A percentile compares a stretch with the other conserved stretches of the same genome.
Evolutionary conservation across 306 rosid species (phyloP).

Genomic region (Vigna nakashimae): DNA sequence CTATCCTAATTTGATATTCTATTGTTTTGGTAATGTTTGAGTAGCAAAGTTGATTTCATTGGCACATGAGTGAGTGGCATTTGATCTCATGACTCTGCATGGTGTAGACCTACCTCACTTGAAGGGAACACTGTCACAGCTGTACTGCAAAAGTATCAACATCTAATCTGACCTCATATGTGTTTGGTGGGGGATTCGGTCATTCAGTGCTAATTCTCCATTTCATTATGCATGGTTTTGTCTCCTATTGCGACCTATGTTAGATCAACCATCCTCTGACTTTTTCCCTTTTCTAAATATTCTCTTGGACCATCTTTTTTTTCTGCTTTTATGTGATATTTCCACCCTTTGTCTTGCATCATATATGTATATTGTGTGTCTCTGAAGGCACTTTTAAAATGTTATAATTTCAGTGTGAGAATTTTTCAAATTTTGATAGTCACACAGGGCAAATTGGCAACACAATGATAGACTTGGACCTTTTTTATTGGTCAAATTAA

Average conservation of each 20-base stretch:
- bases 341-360: neutral
- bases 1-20: conserved; percentile 31
- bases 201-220: conserved; percentile 19
- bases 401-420: neutral
- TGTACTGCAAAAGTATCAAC: conserved; percentile 53
- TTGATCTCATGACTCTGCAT: conserved; percentile 32
- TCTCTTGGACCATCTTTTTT: conserved; percentile 37
- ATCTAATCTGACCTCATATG: conserved; percentile 34
- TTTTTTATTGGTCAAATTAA: neutral
- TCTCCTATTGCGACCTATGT: conserved; percentile 36
- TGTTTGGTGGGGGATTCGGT: conserved; percentile 27
- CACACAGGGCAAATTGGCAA: conserved; percentile 5
- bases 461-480: neutral
- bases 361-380: neutral
- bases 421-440: neutral
- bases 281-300: conserved; percentile 30
- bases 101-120: conserved; percentile 35
- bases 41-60: conserved; percentile 23
- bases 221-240: conserved; percentile 44
- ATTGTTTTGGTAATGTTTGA: conserved; percentile 10
- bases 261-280: conserved; percentile 36
- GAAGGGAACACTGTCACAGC: conserved; percentile 40
- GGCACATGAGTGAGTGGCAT: conserved; percentile 14
- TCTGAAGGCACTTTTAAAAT: neutral
- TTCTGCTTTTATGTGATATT: neutral